A percentile compares a stretch with the other conserved stretches of the same genome.
phyloP scores from a whole-genome alignment of 2,329 filamentous ascomycete genomes.

The Fusarium veterinarium region DNA sequence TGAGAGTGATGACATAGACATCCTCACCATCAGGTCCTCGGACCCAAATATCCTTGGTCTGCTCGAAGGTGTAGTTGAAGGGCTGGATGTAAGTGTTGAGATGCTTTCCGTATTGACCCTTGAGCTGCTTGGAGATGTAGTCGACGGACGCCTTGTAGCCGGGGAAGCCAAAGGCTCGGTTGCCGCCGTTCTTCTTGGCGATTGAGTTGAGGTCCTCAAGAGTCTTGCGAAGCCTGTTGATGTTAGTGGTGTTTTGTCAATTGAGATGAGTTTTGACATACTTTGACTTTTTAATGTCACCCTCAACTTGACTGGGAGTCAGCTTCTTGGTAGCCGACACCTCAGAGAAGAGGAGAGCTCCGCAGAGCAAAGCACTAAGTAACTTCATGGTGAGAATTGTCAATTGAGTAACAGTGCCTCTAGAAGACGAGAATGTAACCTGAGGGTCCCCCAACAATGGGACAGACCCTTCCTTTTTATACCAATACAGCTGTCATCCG shows the following conservation, averaged over 20 bases:
- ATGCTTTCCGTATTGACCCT: slow-evolving; percentile 53
- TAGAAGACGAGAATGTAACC: background rate
- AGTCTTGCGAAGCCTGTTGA: slow-evolving; percentile 61
- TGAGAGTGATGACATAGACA: slow-evolving; percentile 56
- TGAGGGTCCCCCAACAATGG: background rate
- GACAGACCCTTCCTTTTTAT: slow-evolving; percentile 27
- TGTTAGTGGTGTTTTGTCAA: background rate
- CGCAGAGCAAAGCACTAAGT: slow-evolving; percentile 33
- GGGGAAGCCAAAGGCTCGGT: slow-evolving; percentile 69
- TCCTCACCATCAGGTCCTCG: slow-evolving; percentile 58
- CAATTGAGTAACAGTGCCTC: background rate
- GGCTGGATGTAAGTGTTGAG: slow-evolving; percentile 59
- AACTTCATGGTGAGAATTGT: slow-evolving; percentile 36
- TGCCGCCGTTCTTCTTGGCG: slow-evolving; percentile 65
- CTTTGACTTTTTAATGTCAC: slow-evolving; percentile 41
- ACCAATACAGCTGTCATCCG: background rate
- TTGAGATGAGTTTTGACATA: background rate
- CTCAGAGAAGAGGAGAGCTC: slow-evolving; percentile 35
- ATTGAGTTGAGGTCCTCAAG: slow-evolving; percentile 67
- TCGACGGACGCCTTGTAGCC: slow-evolving; percentile 69
- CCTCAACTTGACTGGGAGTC: slow-evolving; percentile 40
- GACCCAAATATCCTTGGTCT: slow-evolving; percentile 56
- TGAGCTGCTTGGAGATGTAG: slow-evolving; percentile 62
- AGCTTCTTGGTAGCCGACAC: slow-evolving; percentile 37
- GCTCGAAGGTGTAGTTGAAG: slow-evolving; percentile 59